phyloP scores from a whole-genome alignment of 2,329 filamentous ascomycete species.

The Aspergillus cejpii region DNA sequence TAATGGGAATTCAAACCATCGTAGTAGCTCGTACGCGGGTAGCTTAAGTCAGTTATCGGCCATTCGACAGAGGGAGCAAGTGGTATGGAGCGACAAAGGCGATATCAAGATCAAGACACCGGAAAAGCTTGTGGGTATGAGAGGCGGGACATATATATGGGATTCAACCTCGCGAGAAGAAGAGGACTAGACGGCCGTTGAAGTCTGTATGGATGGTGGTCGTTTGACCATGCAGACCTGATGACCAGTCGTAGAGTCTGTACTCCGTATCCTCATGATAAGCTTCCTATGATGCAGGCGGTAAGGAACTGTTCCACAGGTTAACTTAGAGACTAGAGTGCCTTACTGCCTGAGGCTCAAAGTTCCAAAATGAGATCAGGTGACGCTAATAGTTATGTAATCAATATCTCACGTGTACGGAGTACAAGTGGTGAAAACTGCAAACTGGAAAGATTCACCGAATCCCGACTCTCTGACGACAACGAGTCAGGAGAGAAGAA shows the following conservation, averaged over 20 bases:
- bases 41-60: constrained; percentile 6
- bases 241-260: constrained; percentile 9
- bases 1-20: constrained; percentile 9
- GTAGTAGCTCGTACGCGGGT: constrained; percentile 9
- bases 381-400: background rate
- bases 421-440: too few relatives aligned
- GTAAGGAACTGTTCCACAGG: background rate
- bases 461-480: constrained; percentile 14
- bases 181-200: background rate
- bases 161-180: background rate
- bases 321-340: background rate
- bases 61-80: constrained; percentile 14
- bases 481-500: constrained; percentile 16
- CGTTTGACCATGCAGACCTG: constrained; percentile 4
- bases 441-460: background rate
- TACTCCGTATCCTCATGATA: constrained; percentile 13
- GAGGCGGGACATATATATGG: too few relatives aligned
- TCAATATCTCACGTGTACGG: too few relatives aligned
- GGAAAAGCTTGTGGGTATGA: background rate
- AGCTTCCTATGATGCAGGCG: constrained; percentile 9
- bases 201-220: background rate
- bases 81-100: background rate
- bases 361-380: background rate
- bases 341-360: constrained; percentile 11
- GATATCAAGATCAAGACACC: background rate